phyloP scores from a whole-genome alignment of 768 basidiomycete species.

The Psilocybe cyanescens region DNA sequence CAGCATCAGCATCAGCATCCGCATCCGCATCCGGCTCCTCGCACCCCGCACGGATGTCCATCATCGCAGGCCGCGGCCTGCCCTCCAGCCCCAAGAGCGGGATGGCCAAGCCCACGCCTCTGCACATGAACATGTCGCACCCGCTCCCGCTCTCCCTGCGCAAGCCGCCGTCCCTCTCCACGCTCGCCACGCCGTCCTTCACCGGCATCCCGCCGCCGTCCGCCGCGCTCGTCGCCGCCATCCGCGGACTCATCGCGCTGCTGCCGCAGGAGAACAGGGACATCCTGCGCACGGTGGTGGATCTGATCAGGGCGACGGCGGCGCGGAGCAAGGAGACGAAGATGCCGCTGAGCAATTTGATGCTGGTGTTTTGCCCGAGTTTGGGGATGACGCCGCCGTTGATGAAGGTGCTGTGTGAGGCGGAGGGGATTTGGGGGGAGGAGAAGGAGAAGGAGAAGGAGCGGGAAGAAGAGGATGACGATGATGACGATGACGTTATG shows the following conservation, averaged over 20 bases:
- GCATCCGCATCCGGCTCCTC: background rate
- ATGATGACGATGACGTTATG: conserved; percentile 40
- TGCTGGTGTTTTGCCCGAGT: conserved; percentile 88
- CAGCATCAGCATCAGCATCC: too few relatives aligned
- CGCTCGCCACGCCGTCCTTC: conserved; percentile 74
- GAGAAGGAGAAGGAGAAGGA: conserved; percentile 47
- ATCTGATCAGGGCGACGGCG: conserved; percentile 79
- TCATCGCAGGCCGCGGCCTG: background rate
- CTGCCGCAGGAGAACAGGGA: conserved; percentile 85
- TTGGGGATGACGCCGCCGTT: conserved; percentile 78
- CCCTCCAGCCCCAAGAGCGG: background rate
- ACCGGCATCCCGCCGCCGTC: conserved; percentile 66
- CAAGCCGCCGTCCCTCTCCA: conserved; percentile 82
- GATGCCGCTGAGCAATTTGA: conserved; percentile 90
- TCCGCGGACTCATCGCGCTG: conserved; percentile 65
- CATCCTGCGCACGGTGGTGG: conserved; percentile 79
- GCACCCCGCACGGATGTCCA: background rate
- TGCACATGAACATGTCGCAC: background rate
- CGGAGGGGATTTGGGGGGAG: conserved; percentile 63
- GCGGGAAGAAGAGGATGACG: conserved; percentile 62
- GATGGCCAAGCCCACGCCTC: background rate
- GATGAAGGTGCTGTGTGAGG: conserved; percentile 74
- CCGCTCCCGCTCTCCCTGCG: conserved; percentile 41
- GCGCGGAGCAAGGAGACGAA: conserved; percentile 73
- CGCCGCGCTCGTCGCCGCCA: conserved; percentile 53